Evolutionary conservation across 306 rosid genomes (phyloP), one percentile per base, ranked within the genome.

Genomic region (Morella rubra): DNA sequence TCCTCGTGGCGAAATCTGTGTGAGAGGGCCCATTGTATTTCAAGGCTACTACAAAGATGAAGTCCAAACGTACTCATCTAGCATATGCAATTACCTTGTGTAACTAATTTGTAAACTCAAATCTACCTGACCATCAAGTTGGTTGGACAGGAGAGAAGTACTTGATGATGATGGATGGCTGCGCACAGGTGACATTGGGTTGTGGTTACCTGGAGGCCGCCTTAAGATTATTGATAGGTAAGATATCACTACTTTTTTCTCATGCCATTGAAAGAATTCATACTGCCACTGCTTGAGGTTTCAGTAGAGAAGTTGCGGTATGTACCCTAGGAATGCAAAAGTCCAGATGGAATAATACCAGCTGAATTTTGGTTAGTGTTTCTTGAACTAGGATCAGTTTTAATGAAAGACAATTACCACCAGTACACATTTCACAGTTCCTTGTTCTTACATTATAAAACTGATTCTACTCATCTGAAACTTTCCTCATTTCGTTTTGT

Each of bases 1-100:
- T 89, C 97, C 99, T 79, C 98, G 97, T 69, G 99, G 98, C 69
- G 99, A 96, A 89, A 96, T 96, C 84, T 96, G 99, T 83, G 88
- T 91, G 75, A 88, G 99, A 88, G 99, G 99, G 85, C 99, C 98
- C 44, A 82, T 80, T 84, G 60, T 91, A 83, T 96, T 96, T 84
- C 87, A 42, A 62, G 99, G 99, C 73, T 92, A 96, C 85, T 77
- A 82, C 90, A 96, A 91, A 82, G 97, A 96, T 71, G 99, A 96
- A 89, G 84, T 49, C 74, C 99, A 93, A 74, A 92, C 99, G 99
- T 93, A 91, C 72, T 37, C 51, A 76, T 69, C 79, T 79, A 66
- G 19, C 85, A 62, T 80, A 60, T 84, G 65, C 12, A 66, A 72
- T 77, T 83, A 65, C 54, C 16, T 65, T 42, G n/a, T n/a, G 47